Conservation (phyloP, 768 basidiomycete genomes). For the Boletus barrowsii region DNA sequence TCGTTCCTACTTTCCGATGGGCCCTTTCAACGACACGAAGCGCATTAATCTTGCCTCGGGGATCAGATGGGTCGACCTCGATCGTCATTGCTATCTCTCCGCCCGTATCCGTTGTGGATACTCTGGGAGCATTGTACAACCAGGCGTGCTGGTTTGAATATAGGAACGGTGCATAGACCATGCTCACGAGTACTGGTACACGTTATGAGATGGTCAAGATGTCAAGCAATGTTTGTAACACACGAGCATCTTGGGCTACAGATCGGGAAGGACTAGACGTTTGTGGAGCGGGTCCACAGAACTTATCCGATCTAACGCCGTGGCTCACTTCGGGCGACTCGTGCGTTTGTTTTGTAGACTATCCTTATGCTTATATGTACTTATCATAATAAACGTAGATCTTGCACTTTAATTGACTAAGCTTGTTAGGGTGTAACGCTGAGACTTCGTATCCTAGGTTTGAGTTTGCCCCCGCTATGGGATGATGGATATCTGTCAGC, state of each 20-base stretch:
- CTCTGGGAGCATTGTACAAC: not conserved
- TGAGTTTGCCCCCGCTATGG: too few species aligned
- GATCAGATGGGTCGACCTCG: not conserved
- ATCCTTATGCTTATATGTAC: not conserved
- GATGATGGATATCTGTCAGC: too few species aligned
- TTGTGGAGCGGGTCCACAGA: not conserved
- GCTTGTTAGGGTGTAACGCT: too few species aligned
- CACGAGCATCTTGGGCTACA: not conserved
- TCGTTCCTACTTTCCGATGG: slow-evolving; percentile 11
- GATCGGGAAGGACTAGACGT: not conserved
- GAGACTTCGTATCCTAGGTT: too few species aligned
- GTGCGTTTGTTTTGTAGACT: not conserved
- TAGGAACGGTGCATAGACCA: not conserved
- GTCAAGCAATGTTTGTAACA: too few species aligned
- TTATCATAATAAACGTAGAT: too few species aligned
- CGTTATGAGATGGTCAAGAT: not conserved
- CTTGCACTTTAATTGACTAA: too few species aligned
- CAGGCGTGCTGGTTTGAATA: not conserved
- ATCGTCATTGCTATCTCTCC: not conserved
- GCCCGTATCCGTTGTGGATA: not conserved
- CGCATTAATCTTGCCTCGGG: not conserved
- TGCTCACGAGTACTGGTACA: not conserved
- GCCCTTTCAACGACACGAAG: not conserved
- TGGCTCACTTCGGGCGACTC: not conserved
- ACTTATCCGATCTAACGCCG: not conserved